phyloP scores from a whole-genome alignment of 2,329 filamentous ascomycete genomes.

The Mariannaea elegans region DNA sequence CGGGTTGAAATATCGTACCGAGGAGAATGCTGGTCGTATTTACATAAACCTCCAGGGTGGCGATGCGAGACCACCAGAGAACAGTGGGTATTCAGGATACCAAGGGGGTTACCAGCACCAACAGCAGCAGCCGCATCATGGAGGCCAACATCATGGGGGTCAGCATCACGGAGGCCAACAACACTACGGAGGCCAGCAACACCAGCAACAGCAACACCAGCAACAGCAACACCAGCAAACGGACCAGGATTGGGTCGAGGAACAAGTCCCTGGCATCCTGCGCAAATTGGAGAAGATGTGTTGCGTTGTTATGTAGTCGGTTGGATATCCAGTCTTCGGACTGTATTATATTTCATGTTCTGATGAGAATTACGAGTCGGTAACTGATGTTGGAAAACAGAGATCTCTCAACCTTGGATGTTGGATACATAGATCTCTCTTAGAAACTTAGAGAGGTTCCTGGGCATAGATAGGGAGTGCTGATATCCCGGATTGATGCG shows the following conservation, averaged over 20 bases:
- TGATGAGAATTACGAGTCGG: constrained; percentile 11
- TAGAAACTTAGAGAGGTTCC: background rate
- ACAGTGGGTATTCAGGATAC: constrained; percentile 48
- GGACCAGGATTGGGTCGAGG: constrained; percentile 64
- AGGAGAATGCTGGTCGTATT: constrained; percentile 89
- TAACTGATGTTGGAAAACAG: no score
- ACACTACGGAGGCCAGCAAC: constrained; percentile 53
- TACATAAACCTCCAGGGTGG: constrained; percentile 87
- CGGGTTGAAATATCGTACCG: constrained; percentile 83
- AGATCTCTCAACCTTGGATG: no score
- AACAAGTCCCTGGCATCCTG: constrained; percentile 67
- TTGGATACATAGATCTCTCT: background rate
- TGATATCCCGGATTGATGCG: constrained; percentile 16
- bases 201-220: constrained; percentile 57
- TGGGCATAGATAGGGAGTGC: constrained; percentile 18
- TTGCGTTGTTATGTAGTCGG: constrained; percentile 76
- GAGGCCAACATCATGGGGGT: constrained; percentile 45
- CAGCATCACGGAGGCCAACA: constrained; percentile 55
- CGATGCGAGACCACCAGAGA: constrained; percentile 60
- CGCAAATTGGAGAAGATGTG: constrained; percentile 74
- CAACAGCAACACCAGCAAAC: constrained; percentile 55
- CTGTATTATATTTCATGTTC: constrained; percentile 16
- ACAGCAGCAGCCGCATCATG: constrained; percentile 51
- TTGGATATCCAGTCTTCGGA: constrained; percentile 17
- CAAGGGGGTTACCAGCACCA: constrained; percentile 50